phyloP scores from a whole-genome alignment of 306 rosid genomes.

The Styphnolobium japonicum region DNA sequence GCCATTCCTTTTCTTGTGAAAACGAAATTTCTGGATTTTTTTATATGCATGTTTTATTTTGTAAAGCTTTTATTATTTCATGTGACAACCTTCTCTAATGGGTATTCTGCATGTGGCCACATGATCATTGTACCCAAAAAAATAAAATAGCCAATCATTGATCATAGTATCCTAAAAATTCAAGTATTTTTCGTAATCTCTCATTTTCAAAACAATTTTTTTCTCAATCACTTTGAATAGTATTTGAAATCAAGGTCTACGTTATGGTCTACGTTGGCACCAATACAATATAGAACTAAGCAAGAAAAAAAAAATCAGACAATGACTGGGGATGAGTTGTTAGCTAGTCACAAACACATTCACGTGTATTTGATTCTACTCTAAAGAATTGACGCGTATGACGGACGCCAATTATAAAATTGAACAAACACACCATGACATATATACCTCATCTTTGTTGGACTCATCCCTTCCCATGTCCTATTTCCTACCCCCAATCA shows the following conservation, averaged over 20 bases:
- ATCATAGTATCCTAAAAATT: background rate
- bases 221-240: background rate
- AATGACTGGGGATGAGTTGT: constrained; percentile 1
- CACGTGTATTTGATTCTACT: background rate
- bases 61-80: background rate
- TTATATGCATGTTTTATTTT: background rate
- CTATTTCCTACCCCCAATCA: background rate
- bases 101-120: constrained; percentile 15
- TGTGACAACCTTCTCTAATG: constrained; percentile 10
- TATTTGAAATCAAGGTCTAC: background rate
- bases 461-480: constrained; percentile 4
- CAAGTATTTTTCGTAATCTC: background rate
- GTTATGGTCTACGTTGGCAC: background rate
- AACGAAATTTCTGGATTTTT: background rate
- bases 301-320: background rate
- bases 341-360: background rate
- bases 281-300: background rate
- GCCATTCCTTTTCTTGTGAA: background rate
- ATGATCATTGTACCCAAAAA: background rate
- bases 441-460: background rate
- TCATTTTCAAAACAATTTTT: background rate
- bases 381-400: background rate
- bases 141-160: background rate
- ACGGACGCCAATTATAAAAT: background rate
- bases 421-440: background rate